These are phyloP conservation scores for Drosera capensis DNA, from an alignment of 148 eudicot species.

Conservation along the genomic window DNA sequence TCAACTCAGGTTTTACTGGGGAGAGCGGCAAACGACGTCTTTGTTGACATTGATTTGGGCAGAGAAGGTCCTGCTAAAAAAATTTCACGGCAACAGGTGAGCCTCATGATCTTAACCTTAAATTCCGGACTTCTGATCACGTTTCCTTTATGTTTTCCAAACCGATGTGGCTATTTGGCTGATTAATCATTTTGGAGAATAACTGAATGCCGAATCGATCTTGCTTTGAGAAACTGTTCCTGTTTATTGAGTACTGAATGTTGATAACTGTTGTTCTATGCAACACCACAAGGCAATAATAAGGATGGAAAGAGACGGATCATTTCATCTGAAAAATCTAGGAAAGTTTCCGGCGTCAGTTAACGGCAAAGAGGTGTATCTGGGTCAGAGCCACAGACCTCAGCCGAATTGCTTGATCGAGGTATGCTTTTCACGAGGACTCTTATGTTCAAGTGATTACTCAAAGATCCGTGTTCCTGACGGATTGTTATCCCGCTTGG, in stretches of 20 bases:
- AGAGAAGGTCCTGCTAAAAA: conserved; percentile 73
- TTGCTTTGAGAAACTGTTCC: too few species aligned
- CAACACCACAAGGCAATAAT: conserved; percentile 81
- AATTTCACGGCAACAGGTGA: conserved; percentile 88
- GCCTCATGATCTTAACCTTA: not conserved
- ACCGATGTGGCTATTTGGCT: too few species aligned
- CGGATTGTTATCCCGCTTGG: too few species aligned
- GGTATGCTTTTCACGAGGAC: too few species aligned
- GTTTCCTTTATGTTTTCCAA: too few species aligned
- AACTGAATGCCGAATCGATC: too few species aligned
- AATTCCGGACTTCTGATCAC: too few species aligned
- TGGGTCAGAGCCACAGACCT: conserved; percentile 28
- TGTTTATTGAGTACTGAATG: too few species aligned
- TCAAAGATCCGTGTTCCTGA: too few species aligned
- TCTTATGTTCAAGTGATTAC: too few species aligned
- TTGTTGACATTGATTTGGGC: conserved; percentile 70
- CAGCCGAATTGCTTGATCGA: conserved; percentile 55
- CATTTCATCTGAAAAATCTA: conserved; percentile 54
- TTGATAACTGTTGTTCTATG: too few species aligned
- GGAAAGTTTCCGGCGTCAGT: conserved; percentile 52
- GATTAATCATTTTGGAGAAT: too few species aligned
- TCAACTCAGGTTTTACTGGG: conserved; percentile 58
- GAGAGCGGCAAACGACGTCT: conserved; percentile 59
- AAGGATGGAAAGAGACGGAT: conserved; percentile 69
- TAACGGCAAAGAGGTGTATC: conserved; percentile 32